Evolutionary conservation across 345 rosid species (phyloP).

Genomic region (Anastatica hierochuntica): DNA sequence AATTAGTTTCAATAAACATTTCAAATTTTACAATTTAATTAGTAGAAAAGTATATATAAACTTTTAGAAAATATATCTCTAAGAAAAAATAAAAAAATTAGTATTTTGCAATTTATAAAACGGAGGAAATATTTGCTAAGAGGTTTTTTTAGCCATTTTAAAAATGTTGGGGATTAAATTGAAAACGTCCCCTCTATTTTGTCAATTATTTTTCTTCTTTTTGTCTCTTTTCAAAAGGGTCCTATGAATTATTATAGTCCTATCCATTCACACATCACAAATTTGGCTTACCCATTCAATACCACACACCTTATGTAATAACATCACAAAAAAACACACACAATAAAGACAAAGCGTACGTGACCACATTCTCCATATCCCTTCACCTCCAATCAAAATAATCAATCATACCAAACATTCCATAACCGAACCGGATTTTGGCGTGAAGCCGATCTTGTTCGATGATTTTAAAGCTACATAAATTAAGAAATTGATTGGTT

Average conservation of each 20-base stretch:
- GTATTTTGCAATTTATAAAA: too few species aligned
- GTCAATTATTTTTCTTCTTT: too few species aligned
- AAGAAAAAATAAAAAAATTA: too few species aligned
- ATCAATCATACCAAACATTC: constrained; percentile 10
- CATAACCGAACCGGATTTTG: constrained; percentile 2
- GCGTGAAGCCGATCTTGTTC: not conserved
- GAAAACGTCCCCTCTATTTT: too few species aligned
- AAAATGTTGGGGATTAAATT: too few species aligned
- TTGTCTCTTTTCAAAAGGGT: not conserved
- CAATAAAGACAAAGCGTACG: constrained; percentile 7
- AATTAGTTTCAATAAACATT: too few species aligned
- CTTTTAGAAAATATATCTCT: too few species aligned
- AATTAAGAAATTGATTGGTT: not conserved
- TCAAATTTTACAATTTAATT: too few species aligned
- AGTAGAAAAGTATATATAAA: too few species aligned
- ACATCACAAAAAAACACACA: constrained; percentile 13
- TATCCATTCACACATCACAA: constrained; percentile 21
- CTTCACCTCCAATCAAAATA: too few species aligned
- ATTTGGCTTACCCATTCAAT: not conserved
- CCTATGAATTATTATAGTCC: constrained; percentile 3
- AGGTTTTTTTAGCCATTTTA: too few species aligned
- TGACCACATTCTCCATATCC: constrained; percentile 23
- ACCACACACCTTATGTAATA: constrained; percentile 19
- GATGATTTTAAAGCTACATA: not conserved
- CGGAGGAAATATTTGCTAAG: too few species aligned